phyloP scores from a whole-genome alignment of 441 rosid genomes.

The Corymbia calophylla region DNA sequence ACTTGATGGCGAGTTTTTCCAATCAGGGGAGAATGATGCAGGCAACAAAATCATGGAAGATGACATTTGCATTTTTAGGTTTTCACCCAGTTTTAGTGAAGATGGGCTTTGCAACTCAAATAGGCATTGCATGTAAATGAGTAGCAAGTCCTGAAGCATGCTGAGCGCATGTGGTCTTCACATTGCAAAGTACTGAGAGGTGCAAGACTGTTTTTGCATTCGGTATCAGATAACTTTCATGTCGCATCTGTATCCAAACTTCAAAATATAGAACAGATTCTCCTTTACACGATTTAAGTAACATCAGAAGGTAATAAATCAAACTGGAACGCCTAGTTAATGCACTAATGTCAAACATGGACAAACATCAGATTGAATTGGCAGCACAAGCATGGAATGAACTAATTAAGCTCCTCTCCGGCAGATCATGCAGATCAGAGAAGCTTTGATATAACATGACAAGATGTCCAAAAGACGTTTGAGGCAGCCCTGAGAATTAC shows the following conservation, averaged over 20 bases:
- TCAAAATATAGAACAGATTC: conserved; percentile 6
- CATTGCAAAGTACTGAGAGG: not conserved
- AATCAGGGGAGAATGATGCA: not conserved
- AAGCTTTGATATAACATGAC: conserved; percentile 80
- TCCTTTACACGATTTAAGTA: conserved; percentile 32
- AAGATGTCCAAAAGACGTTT: conserved; percentile 87
- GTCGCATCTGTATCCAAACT: not conserved
- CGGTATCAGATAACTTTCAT: not conserved
- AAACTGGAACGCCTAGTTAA: conserved; percentile 24
- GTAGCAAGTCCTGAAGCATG: not conserved
- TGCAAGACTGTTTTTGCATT: not conserved
- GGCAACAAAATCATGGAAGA: not conserved
- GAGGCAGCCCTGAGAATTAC: conserved; percentile 62
- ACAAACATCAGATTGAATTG: conserved; percentile 20
- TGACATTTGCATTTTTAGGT: not conserved
- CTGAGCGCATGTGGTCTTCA: not conserved
- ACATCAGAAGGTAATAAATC: conserved; percentile 9
- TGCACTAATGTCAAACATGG: conserved; percentile 12
- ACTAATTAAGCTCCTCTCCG: not conserved
- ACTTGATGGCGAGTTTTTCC: not conserved
- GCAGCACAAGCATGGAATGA: conserved; percentile 15
- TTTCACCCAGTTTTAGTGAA: not conserved
- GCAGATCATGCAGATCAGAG: conserved; percentile 27
- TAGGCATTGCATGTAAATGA: no score
- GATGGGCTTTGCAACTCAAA: not conserved